phyloP scores from a whole-genome alignment of 371 early-diverging fungal species.

The Lichtheimia ornata region DNA sequence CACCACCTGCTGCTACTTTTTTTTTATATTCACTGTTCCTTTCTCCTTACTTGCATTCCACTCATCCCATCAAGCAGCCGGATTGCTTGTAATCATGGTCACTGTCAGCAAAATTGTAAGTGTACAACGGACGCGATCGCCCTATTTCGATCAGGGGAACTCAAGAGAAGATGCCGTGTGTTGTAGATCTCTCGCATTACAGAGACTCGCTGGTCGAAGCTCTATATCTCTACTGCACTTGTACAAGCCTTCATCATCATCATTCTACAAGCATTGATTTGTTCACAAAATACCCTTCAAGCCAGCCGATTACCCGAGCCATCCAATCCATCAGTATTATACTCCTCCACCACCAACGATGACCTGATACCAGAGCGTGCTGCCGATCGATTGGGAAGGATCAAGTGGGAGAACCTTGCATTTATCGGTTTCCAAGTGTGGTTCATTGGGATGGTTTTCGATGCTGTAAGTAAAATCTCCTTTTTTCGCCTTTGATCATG shows the following conservation, averaged over 20 bases:
- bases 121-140: background rate
- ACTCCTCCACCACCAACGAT: conserved; percentile 9
- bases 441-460: conserved; percentile 46
- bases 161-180: background rate
- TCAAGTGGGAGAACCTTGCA: conserved; percentile 47
- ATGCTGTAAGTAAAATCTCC: conserved; percentile 40
- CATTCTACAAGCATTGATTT: conserved; percentile 28
- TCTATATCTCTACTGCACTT: conserved; percentile 33
- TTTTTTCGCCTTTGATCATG: background rate
- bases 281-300: conserved; percentile 32
- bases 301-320: conserved; percentile 20
- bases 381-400: conserved; percentile 32
- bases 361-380: conserved; percentile 24
- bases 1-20: background rate
- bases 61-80: conserved; percentile 29
- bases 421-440: conserved; percentile 43
- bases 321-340: conserved; percentile 6
- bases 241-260: conserved; percentile 36
- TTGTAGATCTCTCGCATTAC: conserved; percentile 34
- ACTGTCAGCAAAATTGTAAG: conserved; percentile 37
- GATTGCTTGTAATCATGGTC: conserved; percentile 34
- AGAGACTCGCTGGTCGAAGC: conserved; percentile 43
- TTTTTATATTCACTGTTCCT: conserved; percentile 11
- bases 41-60: conserved; percentile 13
- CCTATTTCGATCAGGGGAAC: background rate